Percentiles rank a stretch among this genome's conserved stretches.
Conservation (phyloP, 306 rosid species). For the Fragaria vesca region DNA sequence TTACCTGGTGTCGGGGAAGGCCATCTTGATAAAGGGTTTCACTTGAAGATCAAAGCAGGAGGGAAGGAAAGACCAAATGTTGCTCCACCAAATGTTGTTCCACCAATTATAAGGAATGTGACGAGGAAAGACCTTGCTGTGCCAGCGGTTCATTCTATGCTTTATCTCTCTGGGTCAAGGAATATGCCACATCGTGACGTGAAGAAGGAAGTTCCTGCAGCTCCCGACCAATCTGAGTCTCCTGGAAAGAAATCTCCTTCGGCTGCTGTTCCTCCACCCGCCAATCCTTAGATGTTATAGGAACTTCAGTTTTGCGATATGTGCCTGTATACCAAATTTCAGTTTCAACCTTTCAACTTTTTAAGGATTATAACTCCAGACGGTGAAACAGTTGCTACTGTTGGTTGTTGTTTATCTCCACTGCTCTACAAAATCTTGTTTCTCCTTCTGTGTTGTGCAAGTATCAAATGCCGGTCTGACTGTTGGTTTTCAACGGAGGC, state of each 20-base stretch:
- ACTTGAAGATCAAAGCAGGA: constrained; percentile 41
- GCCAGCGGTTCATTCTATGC: constrained; percentile 30
- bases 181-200: constrained; percentile 30
- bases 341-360: neutral
- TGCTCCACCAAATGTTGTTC: constrained; percentile 43
- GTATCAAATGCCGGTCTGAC: neutral
- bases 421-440: neutral
- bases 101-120: constrained; percentile 42
- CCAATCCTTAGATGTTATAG: constrained; percentile 20
- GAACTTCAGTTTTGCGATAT: neutral
- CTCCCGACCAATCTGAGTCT: neutral
- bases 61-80: constrained; percentile 6
- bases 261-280: constrained; percentile 20
- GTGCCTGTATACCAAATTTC: neutral
- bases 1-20: constrained; percentile 56
- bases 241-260: no score
- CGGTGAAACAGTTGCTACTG: neutral
- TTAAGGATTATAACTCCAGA: neutral
- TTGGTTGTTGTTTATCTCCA: neutral
- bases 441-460: neutral
- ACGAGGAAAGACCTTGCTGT: constrained; percentile 41
- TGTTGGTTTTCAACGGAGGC: neutral
- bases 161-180: constrained; percentile 18
- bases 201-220: constrained; percentile 6
- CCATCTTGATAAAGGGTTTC: constrained; percentile 42